Base-by-base conservation (phyloP, 2,329 filamentous ascomycete species). In the Aspergillus sp. region DNA sequence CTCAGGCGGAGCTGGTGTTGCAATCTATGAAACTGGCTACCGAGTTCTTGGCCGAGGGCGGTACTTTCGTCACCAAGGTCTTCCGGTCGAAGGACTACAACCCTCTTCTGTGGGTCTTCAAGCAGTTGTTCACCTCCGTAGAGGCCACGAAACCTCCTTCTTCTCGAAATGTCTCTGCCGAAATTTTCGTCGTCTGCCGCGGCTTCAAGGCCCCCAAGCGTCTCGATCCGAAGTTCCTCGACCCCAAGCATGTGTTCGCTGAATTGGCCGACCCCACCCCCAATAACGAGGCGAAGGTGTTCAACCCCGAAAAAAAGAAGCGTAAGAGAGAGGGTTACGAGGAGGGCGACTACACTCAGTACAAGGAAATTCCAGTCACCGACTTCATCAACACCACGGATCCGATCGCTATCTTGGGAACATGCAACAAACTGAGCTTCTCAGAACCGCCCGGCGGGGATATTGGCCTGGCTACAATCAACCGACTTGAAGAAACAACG, bases 51-150 rank as follows among this genome's bases (percentile, higher is more conserved):
- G 84, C 87, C 18, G 90, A 94, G 74, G 92, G 93, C 50, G 95
- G 95, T 64, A 94, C 89, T 9, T 98, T 98, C 65, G 93, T 98
- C 49, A 98, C 94, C 57, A 99, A 99, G 78, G 91, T 99, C 49
- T 99, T 99, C 82, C 83, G 95, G 63, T 96, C 91, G 36, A 98
- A 97, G 74, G 94, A 99, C 74, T 98, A 96, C 81, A 97, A 97
- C 74, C 89, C 92, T 59, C 79, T 99, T 50, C 84, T 98, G 52
- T 99, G 95, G 95, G 93, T 98, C 36, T 92, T 98, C 81, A 96
- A 96, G 74, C 95, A 99, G 76, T 84, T 99, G 0, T 99, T 99
- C 80, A 84, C 85, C 52, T 96, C 95, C 66, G 95, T 99, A 64
- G 94, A 99, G 74, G 94, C 96, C 52, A 99, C 95, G 5, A 99